Evolutionary conservation across 2,329 filamentous ascomycete genomes (phyloP), one percentile per base, ranked within the genome.

Genomic region (Alternaria infectoria): DNA sequence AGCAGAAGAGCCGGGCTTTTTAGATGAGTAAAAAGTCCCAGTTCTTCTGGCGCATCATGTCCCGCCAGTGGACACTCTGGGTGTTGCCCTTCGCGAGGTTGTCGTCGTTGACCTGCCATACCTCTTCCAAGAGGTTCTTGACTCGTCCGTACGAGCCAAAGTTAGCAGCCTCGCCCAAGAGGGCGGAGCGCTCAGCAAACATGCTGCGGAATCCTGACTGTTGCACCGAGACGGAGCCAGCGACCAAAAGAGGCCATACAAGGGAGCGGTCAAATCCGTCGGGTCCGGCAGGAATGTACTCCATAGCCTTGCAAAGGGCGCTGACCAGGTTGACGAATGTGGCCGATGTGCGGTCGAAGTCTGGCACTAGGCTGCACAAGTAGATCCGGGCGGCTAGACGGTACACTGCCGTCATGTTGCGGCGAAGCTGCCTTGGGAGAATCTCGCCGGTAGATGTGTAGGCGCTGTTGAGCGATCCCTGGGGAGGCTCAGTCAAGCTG

Each of bases 21-120:
- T 79, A 97, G 82, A 97, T 94, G 80, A 97, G 88, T 80, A 97
- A 86, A 83, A 93, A 96, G 79, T 97, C 93, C 94, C 93, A 97
- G 72, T 89, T 89, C 84, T 95, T 96, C 83, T 90, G 88, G 82
- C 88, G 89, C 93, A 97, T 97, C 78, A 95, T 88, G 82, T 97
- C 92, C 83, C 95, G 87, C 95, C 95, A 98, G 89, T 94, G 93
- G 81, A 97, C 88, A 83, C 91, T 90, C 77, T 88, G 89, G 71
- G 76, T 80, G 69, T 80, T 80, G 71, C 82, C 81, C 82, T 82
- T 77, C 71, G 78, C 77, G 49, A 81, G 79, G 70, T 81, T 86
- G 71, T 89, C 89, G 78, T 94, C 91, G 77, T 92, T 90, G 69
- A 88, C 83, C 44, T 81, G 79, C 96, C 96, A 99, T 28, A 95